Evolutionary conservation across 2,329 filamentous ascomycete genomes (phyloP), one percentile per base, ranked within the genome.

Genomic region (Beauveria varroae): DNA sequence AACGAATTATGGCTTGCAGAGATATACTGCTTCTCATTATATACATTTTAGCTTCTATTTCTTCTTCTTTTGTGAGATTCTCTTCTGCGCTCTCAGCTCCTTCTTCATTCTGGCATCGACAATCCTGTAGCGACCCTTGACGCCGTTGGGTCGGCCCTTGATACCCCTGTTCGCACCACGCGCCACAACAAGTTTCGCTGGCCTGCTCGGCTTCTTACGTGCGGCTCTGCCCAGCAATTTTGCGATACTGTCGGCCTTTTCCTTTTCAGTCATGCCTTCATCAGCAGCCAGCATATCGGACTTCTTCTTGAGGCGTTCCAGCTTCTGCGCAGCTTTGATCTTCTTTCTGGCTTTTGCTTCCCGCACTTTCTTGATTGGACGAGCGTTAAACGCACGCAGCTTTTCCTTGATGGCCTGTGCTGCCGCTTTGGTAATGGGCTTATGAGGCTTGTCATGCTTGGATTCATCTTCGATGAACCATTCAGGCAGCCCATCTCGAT

Each of bases 221-320:
- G 83, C 82, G 9, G 92, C 91, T 74, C 87, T 90, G 69, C 85
- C 85, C 78, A 98, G 88, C 72, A 99, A 75, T 74, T 88, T 91
- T 28, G 85, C 77, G 69, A 99, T 97, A 64, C 83, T 88, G 65
- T 87, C 85, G 3, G 93, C 90, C 82, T 99, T 99, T 75, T 99
- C 96, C 77, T 92, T 92, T 79, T 99, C 95, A 16, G 90, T 96
- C 81, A 97, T 86, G 56, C 89, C 90, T 73, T 97, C 93, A 67
- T 96, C 93, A 62, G 92, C 90, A 22, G 87, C 88, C 56, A 99
- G 77, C 68, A 96, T 77, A 44, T 96, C 93, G n/a, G 87, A 91
- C 83, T 99, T 99, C 86, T 96, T 96, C 79, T 92, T 91, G 65
- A 99, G 79, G 79, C 96, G 97, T 82, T 99, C 95, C 34, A 99